Evolutionary conservation across 768 basidiomycete species (phyloP).

Genomic region (Boletus coccyginus): DNA sequence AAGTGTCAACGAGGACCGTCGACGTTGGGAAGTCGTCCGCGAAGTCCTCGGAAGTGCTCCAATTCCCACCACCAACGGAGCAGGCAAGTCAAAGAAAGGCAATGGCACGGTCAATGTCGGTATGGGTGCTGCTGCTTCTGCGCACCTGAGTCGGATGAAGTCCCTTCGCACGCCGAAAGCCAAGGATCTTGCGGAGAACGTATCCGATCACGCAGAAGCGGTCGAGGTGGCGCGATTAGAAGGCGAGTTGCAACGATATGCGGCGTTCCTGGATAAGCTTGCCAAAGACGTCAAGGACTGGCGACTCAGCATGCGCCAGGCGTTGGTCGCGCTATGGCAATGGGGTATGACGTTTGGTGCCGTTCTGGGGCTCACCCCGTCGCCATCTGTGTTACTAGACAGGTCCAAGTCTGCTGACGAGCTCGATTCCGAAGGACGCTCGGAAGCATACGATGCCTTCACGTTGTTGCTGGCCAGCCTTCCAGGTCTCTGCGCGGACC

Average conservation of each 20-base stretch:
- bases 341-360: conserved; percentile 69
- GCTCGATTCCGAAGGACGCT: conserved; percentile 26
- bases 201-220: conserved; percentile 40
- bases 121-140: conserved; percentile 50
- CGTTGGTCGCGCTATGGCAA: conserved; percentile 47
- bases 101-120: conserved; percentile 37
- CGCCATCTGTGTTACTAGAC: conserved; percentile 24
- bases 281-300: conserved; percentile 64
- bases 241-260: conserved; percentile 52
- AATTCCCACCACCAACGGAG: conserved; percentile 36
- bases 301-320: conserved; percentile 49
- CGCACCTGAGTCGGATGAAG: conserved; percentile 63
- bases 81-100: conserved; percentile 39
- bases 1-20: conserved; percentile 74
- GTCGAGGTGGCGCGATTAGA: conserved; percentile 54
- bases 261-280: conserved; percentile 58
- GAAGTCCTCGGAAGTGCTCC: conserved; percentile 55
- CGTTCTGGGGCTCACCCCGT: conserved; percentile 58
- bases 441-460: conserved; percentile 74
- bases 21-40: conserved; percentile 76
- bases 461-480: conserved; percentile 56
- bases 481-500: conserved; percentile 47
- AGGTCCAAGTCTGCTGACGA: conserved; percentile 7
- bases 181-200: conserved; percentile 29
- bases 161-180: conserved; percentile 38